Evolutionary conservation across 192 early-diverging fungal genomes (phyloP).

Genomic region (Umbelopsis isabellina): DNA sequence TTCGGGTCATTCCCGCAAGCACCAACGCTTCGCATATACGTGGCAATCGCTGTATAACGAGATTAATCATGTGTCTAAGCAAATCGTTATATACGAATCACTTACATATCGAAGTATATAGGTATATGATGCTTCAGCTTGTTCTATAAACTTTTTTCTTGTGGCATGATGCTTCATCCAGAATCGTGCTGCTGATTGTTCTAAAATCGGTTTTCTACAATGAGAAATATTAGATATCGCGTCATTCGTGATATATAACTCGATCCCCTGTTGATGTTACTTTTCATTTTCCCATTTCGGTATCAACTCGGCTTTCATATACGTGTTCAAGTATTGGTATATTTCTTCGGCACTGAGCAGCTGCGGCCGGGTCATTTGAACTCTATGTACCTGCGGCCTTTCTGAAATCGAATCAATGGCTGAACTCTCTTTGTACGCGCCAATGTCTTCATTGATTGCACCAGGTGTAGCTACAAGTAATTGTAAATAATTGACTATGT

Average conservation of each 20-base stretch:
- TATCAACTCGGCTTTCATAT: neutral
- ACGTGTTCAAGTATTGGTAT: neutral
- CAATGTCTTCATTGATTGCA: too few species aligned
- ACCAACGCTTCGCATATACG: slow-evolving; percentile 6
- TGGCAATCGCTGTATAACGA: neutral
- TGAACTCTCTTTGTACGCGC: too few species aligned
- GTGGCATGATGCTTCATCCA: neutral
- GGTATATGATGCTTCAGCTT: neutral
- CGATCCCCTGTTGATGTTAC: neutral
- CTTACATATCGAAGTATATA: slow-evolving; percentile 5
- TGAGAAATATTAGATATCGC: neutral
- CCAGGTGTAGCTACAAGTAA: too few species aligned
- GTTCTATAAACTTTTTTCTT: neutral
- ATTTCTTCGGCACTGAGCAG: neutral
- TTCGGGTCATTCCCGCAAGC: neutral
- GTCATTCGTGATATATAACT: too few species aligned
- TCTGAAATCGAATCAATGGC: neutral
- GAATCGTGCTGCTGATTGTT: neutral
- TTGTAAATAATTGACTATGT: neutral
- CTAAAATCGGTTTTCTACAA: neutral
- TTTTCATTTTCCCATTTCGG: slow-evolving; percentile 2
- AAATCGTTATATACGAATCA: neutral
- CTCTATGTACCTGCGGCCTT: too few species aligned
- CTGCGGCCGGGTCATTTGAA: neutral
- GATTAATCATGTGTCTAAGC: neutral